A percentile compares a stretch with the other conserved stretches of the same genome.
phyloP scores from a whole-genome alignment of 495 filamentous ascomycete species.

The Choiromyces venosus region DNA sequence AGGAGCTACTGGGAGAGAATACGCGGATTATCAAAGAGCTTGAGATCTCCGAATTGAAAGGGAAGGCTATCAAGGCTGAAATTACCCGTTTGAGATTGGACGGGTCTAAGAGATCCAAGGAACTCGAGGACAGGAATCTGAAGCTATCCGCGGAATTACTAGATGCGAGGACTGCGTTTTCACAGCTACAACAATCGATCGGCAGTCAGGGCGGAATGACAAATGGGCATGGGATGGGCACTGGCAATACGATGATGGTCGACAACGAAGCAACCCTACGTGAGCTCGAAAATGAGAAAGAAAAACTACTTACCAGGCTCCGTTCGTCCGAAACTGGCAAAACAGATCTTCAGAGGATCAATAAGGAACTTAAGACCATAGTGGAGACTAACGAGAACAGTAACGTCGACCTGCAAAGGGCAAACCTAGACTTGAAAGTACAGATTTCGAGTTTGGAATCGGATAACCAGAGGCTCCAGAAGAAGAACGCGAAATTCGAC shows the following conservation, averaged over 20 bases:
- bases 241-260: background rate
- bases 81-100: constrained; percentile 17
- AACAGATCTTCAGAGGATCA: constrained; percentile 25
- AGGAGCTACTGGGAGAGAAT: constrained; percentile 22
- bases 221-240: background rate
- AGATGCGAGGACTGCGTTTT: constrained; percentile 11
- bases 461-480: constrained; percentile 24
- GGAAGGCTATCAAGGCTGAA: constrained; percentile 26
- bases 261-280: background rate
- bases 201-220: constrained; percentile 2
- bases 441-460: constrained; percentile 23
- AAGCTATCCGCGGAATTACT: constrained; percentile 12
- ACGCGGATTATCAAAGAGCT: constrained; percentile 18
- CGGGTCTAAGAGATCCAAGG: constrained; percentile 18
- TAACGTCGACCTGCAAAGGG: constrained; percentile 33
- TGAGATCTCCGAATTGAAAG: constrained; percentile 26
- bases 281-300: constrained; percentile 21
- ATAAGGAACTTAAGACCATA: constrained; percentile 21
- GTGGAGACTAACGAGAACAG: constrained; percentile 37
- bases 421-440: constrained; percentile 28
- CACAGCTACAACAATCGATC: constrained; percentile 20
- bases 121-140: constrained; percentile 14
- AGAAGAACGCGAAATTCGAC: constrained; percentile 29
- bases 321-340: constrained; percentile 22
- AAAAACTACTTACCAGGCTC: constrained; percentile 19